Conservation (phyloP, 192 early-diverging fungal species). For the Entomortierella chlamydospora region DNA sequence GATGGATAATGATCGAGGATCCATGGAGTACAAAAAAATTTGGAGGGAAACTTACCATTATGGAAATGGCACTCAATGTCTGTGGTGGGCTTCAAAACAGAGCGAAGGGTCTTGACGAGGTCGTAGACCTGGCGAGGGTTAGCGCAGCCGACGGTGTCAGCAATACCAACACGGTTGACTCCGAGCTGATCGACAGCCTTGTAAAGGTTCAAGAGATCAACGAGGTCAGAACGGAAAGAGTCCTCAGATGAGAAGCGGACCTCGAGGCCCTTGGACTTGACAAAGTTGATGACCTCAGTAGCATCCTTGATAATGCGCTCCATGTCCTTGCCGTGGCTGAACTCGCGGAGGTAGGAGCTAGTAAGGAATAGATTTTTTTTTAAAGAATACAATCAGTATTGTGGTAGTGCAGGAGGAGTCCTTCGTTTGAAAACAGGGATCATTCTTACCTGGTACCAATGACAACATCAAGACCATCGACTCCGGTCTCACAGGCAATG, state of each 20-base stretch:
- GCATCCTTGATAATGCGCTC: conserved; percentile 96
- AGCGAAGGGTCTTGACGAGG: conserved; percentile 93
- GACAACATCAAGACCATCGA: conserved; percentile 97
- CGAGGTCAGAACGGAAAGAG: conserved; percentile 96
- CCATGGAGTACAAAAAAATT: not conserved
- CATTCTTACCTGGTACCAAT: conserved; percentile 87
- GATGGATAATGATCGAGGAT: conserved; percentile 12
- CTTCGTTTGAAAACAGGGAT: no score
- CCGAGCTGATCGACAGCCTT: conserved; percentile 97
- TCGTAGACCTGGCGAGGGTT: conserved; percentile 98
- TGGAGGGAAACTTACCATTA: conserved; percentile 68
- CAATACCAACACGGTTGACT: conserved; percentile 98
- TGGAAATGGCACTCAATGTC: conserved; percentile 99
- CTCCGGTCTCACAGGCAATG: conserved; percentile 96
- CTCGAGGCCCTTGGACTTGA: conserved; percentile 96
- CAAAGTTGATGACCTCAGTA: conserved; percentile 95
- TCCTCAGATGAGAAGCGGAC: conserved; percentile 99
- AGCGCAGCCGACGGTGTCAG: conserved; percentile 98
- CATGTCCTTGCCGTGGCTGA: conserved; percentile 99
- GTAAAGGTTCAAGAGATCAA: conserved; percentile 97
- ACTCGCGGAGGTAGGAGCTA: conserved; percentile 91
- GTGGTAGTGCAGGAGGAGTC: not conserved
- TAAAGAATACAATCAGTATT: conserved; percentile 1
- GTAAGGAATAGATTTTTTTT: not conserved
- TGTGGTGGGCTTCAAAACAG: conserved; percentile 87